These are phyloP conservation scores for Teunomyces lycoperdinae DNA, from an alignment of 805 yeast genomes.

Conservation along the genomic window DNA sequence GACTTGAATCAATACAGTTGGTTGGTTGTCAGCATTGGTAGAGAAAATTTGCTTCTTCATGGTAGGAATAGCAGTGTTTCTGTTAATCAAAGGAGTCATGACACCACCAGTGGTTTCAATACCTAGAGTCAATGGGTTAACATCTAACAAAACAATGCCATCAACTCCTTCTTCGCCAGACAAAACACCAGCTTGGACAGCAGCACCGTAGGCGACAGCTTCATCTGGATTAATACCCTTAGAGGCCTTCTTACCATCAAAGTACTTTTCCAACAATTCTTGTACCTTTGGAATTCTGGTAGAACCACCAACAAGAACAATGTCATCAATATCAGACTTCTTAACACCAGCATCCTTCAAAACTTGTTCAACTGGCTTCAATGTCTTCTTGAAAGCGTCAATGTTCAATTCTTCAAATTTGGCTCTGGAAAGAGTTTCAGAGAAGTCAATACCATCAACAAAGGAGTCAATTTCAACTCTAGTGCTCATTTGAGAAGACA, in stretches of 20 bases:
- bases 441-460: constrained; percentile 48
- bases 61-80: constrained; percentile 99
- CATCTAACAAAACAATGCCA: constrained; percentile 93
- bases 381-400: constrained; percentile 43
- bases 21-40: constrained; percentile 97
- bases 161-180: constrained; percentile 96
- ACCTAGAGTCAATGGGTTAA: constrained; percentile 97
- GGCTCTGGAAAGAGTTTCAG: constrained; percentile 46
- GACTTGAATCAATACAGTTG: constrained; percentile 98
- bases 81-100: constrained; percentile 97
- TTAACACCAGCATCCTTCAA: constrained; percentile 44
- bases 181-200: constrained; percentile 98
- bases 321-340: constrained; percentile 45
- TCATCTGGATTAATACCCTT: constrained; percentile 50
- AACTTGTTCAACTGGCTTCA: constrained; percentile 47
- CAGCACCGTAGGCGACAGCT: constrained; percentile 68
- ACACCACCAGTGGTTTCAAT: constrained; percentile 99
- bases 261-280: constrained; percentile 45
- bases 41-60: constrained; percentile 98
- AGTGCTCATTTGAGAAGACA: constrained; percentile 43
- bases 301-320: constrained; percentile 49
- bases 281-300: constrained; percentile 51
- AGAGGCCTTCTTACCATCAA: constrained; percentile 46
- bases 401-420: constrained; percentile 48
- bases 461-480: constrained; percentile 46